phyloP scores from a whole-genome alignment of 768 basidiomycete genomes.

The Hydnomerulius pinastri region DNA sequence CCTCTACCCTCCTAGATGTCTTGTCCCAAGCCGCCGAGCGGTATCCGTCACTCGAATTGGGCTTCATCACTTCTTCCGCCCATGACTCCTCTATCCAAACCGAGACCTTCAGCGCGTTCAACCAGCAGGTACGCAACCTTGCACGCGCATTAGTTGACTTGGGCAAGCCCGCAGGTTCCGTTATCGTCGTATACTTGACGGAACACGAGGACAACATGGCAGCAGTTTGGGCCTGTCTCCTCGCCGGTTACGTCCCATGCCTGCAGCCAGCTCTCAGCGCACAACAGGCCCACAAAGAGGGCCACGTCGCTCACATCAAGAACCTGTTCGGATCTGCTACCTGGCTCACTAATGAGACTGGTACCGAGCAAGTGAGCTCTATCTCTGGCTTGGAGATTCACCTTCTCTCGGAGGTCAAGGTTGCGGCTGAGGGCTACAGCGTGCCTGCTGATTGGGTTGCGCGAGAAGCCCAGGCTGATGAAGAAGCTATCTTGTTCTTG shows the following conservation, averaged over 20 bases:
- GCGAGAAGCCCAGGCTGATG: constrained; percentile 19
- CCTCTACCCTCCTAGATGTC: constrained; percentile 26
- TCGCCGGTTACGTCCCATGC: too few relatives aligned
- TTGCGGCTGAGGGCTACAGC: constrained; percentile 15
- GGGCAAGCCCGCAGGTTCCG: constrained; percentile 8
- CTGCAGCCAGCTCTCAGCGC: constrained; percentile 16
- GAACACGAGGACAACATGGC: constrained; percentile 18
- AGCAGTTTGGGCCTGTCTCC: constrained; percentile 16
- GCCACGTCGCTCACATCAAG: constrained; percentile 19
- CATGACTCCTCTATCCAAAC: constrained; percentile 25
- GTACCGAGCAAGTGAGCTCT: constrained; percentile 23
- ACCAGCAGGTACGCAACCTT: constrained; percentile 16
- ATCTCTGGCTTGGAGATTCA: constrained; percentile 24
- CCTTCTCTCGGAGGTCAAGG: constrained; percentile 24
- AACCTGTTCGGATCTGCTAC: constrained; percentile 18
- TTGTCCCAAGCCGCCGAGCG: constrained; percentile 16
- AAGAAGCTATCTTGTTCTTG: constrained; percentile 33
- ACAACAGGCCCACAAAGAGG: constrained; percentile 14
- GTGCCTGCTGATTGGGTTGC: constrained; percentile 12
- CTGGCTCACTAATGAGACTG: constrained; percentile 26
- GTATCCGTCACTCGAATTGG: constrained; percentile 23
- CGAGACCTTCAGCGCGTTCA: constrained; percentile 20
- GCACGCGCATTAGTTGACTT: constrained; percentile 15
- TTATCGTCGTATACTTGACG: constrained; percentile 14
- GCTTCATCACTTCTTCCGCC: constrained; percentile 26